Evolutionary conservation across 2,329 filamentous ascomycete genomes (phyloP), one percentile per base, ranked within the genome.

Genomic region (Botryosphaeria dothidea): DNA sequence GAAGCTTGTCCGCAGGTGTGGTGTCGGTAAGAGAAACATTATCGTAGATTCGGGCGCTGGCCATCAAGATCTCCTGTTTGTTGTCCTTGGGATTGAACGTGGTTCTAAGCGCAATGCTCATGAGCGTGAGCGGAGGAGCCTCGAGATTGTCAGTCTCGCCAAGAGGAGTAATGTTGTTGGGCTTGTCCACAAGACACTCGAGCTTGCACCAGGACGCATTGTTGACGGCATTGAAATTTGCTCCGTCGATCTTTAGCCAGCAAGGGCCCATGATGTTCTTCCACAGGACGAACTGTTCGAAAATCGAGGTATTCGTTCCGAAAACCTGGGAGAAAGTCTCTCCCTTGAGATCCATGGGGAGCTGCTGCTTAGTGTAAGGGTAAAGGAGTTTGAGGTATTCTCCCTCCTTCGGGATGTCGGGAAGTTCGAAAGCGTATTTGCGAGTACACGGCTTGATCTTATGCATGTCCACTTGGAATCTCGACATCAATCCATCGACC

Each of bases 241-340:
- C 91, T 69, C 91, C 90, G 69, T 93, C 86, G 64, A 99, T 95
- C 74, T 90, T 93, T 51, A 99, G 85, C 95, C 95, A 99, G 77
- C 95, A 98, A 31, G 95, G 95, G 1, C 95, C 95, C 94, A 97
- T 99, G 71, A 99, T 92, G 74, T 97, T 96, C 81, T 97, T 98
- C 91, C 93, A 97, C 4, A 99, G 84, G 21, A 99, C 95, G 74
- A 99, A 99, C 71, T 99, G 95, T 78, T 99, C 95, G 71, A 99
- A 99, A 0, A 99, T 84, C 1, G 92, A 88, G 0, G 95, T 99
- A 76, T 95, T 97, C 65, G 91, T 90, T 29, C 96, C 95, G 70
- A 99, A 99, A 25, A 97, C 90, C 69, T 92, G 92, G 1, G 94
- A 97, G 74, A 94, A 99, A 0, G 95, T 98, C 75, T 96, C 89